A percentile compares a stretch with the other conserved stretches of the same genome.
These are phyloP conservation scores for Trifolium dubium DNA, from an alignment of 306 rosid species.

Conservation along the genomic window DNA sequence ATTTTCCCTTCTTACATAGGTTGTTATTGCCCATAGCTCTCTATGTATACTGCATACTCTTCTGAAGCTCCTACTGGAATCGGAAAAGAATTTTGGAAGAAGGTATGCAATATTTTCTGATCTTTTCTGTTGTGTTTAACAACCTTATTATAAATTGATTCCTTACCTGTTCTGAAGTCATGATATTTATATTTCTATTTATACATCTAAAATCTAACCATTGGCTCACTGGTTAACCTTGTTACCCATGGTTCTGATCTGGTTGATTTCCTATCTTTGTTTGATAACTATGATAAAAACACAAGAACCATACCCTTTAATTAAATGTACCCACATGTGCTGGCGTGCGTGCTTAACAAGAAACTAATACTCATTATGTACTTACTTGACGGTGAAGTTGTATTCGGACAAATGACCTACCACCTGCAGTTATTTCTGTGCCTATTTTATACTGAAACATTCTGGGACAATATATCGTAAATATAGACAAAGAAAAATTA, in stretches of 20 bases:
- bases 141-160: conserved; percentile 15
- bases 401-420: conserved; percentile 7
- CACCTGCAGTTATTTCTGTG: not conserved
- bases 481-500: not conserved
- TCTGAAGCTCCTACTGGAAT: conserved; percentile 65
- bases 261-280: conserved; percentile 4
- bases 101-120: conserved; percentile 58
- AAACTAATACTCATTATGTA: conserved; percentile 15
- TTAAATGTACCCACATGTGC: not conserved
- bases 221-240: conserved; percentile 20
- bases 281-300: conserved; percentile 26
- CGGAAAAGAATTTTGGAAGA: conserved; percentile 53
- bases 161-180: conserved; percentile 32
- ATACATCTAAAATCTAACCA: not conserved
- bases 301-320: conserved; percentile 6
- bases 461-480: conserved; percentile 22
- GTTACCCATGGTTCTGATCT: not conserved
- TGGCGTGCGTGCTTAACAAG: not conserved
- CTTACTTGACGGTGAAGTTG: not conserved
- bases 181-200: conserved; percentile 28
- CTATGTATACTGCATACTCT: conserved; percentile 63
- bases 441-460: not conserved
- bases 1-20: conserved; percentile 52
- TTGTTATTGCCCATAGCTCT: conserved; percentile 68
- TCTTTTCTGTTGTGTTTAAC: conserved; percentile 29